Evolutionary conservation across 1,284 basidiomycete species (phyloP).

Genomic region (Cutaneotrichosporon arboriforme): DNA sequence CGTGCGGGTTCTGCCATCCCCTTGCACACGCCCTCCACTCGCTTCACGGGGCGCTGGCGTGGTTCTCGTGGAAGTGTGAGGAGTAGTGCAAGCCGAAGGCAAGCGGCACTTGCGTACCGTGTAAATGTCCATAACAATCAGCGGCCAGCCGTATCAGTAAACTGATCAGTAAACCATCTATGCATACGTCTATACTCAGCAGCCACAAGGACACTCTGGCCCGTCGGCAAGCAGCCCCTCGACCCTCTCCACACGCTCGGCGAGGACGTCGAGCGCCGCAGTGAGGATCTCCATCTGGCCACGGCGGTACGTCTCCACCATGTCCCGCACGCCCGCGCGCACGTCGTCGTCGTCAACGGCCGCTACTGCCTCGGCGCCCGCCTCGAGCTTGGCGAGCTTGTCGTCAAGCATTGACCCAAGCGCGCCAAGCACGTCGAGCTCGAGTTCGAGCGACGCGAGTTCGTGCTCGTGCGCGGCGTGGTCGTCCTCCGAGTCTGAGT

Average conservation of each 20-base stretch:
- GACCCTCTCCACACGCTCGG: conserved; percentile 31
- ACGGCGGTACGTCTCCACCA: conserved; percentile 2
- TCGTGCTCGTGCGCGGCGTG: conserved; percentile 49
- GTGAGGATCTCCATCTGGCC: conserved; percentile 34
- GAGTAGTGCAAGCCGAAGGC: not conserved
- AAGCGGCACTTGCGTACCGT: too few species aligned
- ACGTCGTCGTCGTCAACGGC: conserved; percentile 33
- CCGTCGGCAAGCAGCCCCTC: conserved; percentile 33
- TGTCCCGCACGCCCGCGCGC: not conserved
- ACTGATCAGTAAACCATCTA: not conserved
- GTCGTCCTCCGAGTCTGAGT: conserved; percentile 48
- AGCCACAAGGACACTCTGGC: conserved; percentile 35
- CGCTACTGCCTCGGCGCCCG: conserved; percentile 21
- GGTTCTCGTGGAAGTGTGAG: not conserved
- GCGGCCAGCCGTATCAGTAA: too few species aligned
- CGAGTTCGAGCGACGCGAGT: conserved; percentile 54
- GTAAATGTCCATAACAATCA: too few species aligned
- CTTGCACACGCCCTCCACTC: too few species aligned
- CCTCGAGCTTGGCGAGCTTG: conserved; percentile 47
- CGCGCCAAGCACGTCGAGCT: conserved; percentile 52
- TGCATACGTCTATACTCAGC: conserved; percentile 7
- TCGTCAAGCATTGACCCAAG: conserved; percentile 61
- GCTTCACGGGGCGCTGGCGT: too few species aligned
- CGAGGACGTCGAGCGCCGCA: conserved; percentile 25
- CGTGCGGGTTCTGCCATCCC: too few species aligned